These are phyloP conservation scores for Candida anutae DNA, from an alignment of 1,139 yeast species.

Conservation along the genomic window DNA sequence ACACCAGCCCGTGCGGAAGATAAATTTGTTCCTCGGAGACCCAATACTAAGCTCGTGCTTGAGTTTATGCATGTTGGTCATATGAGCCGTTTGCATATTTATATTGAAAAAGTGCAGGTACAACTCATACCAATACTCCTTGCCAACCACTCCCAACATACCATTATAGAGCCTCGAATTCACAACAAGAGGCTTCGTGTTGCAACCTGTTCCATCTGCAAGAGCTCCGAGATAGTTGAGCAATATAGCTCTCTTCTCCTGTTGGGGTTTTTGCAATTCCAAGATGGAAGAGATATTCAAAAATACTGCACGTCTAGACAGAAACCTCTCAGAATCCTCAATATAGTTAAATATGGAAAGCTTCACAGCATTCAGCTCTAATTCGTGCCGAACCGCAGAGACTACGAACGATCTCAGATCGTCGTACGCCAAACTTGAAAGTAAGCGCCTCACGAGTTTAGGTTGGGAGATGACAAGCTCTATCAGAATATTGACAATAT, in stretches of 20 bases:
- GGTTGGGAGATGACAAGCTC: constrained; percentile 23
- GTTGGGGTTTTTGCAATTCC: constrained; percentile 7
- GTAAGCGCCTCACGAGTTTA: constrained; percentile 13
- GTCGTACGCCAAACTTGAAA: constrained; percentile 12
- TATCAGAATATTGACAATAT: constrained; percentile 22
- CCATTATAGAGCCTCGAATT: constrained; percentile 11
- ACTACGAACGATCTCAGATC: constrained; percentile 9
- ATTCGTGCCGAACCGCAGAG: constrained; percentile 8
- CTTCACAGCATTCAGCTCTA: constrained; percentile 17
- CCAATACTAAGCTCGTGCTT: constrained; percentile 21
- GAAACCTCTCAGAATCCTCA: constrained; percentile 13
- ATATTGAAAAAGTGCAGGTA: constrained; percentile 27
- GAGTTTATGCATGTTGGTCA: constrained; percentile 11
- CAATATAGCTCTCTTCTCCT: constrained; percentile 13
- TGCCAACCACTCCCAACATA: constrained; percentile 15
- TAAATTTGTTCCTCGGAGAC: constrained; percentile 22
- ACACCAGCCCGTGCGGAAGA: constrained; percentile 30
- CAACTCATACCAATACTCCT: constrained; percentile 15
- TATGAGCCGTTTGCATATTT: constrained; percentile 22
- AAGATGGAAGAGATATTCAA: constrained; percentile 10
- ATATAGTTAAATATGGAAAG: constrained; percentile 22
- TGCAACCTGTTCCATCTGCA: constrained; percentile 17
- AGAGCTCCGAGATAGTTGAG: constrained; percentile 16
- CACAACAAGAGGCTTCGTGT: constrained; percentile 18
- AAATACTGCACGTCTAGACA: constrained; percentile 13